Conservation (phyloP, 1,139 yeast species). For the Protomyces inouyei region DNA sequence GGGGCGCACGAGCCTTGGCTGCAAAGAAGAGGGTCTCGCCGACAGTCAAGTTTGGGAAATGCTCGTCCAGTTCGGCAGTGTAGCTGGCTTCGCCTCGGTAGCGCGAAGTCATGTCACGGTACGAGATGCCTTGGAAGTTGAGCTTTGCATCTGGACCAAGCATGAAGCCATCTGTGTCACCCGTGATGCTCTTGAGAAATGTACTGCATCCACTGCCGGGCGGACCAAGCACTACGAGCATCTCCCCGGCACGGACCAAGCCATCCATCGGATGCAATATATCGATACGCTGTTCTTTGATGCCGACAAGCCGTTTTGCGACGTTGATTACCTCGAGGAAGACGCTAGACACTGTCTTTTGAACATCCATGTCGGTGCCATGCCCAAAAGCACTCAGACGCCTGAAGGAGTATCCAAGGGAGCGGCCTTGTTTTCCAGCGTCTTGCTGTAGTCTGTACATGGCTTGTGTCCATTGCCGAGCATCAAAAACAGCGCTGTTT, state of each 20-base stretch:
- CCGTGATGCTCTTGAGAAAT: constrained; percentile 52
- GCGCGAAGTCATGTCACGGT: constrained; percentile 46
- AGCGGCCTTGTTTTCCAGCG: constrained; percentile 51
- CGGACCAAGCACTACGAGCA: constrained; percentile 58
- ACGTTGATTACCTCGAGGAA: constrained; percentile 36
- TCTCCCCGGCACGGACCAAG: constrained; percentile 54
- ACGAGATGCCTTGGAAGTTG: constrained; percentile 50
- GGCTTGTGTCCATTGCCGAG: constrained; percentile 70
- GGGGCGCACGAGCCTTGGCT: constrained; percentile 38
- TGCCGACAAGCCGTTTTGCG: constrained; percentile 34
- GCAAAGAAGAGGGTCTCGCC: constrained; percentile 66
- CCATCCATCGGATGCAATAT: constrained; percentile 68
- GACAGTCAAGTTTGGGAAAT: constrained; percentile 58
- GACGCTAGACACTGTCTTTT: constrained; percentile 60
- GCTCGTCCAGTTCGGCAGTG: constrained; percentile 54
- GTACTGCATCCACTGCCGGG: constrained; percentile 68
- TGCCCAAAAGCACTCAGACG: constrained; percentile 67
- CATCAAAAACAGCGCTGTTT: constrained; percentile 51
- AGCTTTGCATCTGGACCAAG: constrained; percentile 39
- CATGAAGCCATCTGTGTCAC: constrained; percentile 46
- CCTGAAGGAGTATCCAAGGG: constrained; percentile 64
- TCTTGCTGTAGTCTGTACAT: constrained; percentile 58
- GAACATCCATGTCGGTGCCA: constrained; percentile 76
- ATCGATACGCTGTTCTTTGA: constrained; percentile 34
- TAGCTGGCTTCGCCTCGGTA: constrained; percentile 67